phyloP scores from a whole-genome alignment of 148 eudicot genomes.

The Rhododendron ovatum region DNA sequence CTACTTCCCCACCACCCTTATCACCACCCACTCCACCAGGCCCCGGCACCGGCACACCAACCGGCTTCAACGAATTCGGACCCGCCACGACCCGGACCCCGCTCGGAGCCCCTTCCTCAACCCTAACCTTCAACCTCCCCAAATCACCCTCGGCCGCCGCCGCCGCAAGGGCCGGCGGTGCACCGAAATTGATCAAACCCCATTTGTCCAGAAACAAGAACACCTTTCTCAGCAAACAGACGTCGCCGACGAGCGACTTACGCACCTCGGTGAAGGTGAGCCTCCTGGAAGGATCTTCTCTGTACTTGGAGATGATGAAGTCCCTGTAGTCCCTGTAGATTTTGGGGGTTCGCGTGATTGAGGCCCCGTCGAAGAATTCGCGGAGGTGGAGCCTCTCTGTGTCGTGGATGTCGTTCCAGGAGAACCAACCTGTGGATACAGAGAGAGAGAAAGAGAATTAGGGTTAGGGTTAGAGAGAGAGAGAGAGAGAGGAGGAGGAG shows the following conservation, averaged over 20 bases:
- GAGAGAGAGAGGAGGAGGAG: neutral
- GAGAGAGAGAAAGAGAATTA: neutral
- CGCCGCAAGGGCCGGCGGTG: neutral
- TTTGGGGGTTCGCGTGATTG: slow-evolving; percentile 75
- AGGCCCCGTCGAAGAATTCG: slow-evolving; percentile 78
- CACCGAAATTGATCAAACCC: slow-evolving; percentile 72
- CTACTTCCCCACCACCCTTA: slow-evolving; percentile 24
- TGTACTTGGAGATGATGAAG: slow-evolving; percentile 71
- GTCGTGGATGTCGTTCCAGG: slow-evolving; percentile 86
- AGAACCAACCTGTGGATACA: slow-evolving; percentile 66
- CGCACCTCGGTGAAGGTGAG: slow-evolving; percentile 77
- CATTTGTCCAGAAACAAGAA: slow-evolving; percentile 66
- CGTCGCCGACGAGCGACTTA: slow-evolving; percentile 83
- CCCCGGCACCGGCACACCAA: slow-evolving; percentile 22
- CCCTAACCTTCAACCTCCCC: slow-evolving; percentile 40
- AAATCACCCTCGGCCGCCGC: slow-evolving; percentile 11
- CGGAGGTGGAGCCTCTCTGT: slow-evolving; percentile 51
- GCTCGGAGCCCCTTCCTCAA: slow-evolving; percentile 85
- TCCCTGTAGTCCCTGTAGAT: slow-evolving; percentile 92
- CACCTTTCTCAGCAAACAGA: slow-evolving; percentile 55
- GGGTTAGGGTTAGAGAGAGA: slow-evolving; percentile 6
- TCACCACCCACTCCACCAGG: slow-evolving; percentile 12
- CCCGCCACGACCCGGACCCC: slow-evolving; percentile 76
- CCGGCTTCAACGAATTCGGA: slow-evolving; percentile 65
- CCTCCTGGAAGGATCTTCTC: slow-evolving; percentile 64